phyloP scores from a whole-genome alignment of 441 rosid genomes.

The Gossypium aridum region DNA sequence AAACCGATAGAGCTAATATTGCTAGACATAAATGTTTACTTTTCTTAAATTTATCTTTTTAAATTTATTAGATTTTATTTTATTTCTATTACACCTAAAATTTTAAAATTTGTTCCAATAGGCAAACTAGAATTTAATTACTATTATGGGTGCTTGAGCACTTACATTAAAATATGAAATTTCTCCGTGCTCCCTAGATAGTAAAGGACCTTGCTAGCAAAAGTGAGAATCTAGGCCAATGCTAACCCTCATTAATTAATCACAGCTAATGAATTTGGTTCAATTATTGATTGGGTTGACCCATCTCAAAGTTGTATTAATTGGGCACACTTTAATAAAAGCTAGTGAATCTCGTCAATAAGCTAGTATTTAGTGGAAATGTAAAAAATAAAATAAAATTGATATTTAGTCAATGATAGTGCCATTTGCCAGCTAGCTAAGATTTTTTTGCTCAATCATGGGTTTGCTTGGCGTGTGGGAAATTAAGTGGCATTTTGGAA shows the following conservation, averaged over 20 bases:
- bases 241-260: neutral
- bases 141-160: neutral
- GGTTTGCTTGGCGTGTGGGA: slow-evolving; percentile 58
- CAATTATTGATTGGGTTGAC: neutral
- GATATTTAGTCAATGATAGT: slow-evolving; percentile 21
- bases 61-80: no score
- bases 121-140: neutral
- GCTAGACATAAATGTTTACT: no score
- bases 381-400: neutral
- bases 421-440: slow-evolving; percentile 24
- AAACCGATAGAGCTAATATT: no score
- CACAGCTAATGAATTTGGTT: neutral
- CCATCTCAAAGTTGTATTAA: neutral
- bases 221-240: neutral
- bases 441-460: slow-evolving; percentile 1
- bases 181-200: neutral
- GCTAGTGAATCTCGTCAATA: neutral
- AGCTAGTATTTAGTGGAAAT: neutral
- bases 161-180: neutral
- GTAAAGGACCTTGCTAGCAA: neutral
- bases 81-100: neutral
- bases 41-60: no score
- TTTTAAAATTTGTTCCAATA: neutral
- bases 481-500: slow-evolving; percentile 15
- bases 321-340: neutral